These are phyloP conservation scores for Diplosphaera chodatii DNA, from an alignment of 139 green algal genomes.

Conservation along the genomic window DNA sequence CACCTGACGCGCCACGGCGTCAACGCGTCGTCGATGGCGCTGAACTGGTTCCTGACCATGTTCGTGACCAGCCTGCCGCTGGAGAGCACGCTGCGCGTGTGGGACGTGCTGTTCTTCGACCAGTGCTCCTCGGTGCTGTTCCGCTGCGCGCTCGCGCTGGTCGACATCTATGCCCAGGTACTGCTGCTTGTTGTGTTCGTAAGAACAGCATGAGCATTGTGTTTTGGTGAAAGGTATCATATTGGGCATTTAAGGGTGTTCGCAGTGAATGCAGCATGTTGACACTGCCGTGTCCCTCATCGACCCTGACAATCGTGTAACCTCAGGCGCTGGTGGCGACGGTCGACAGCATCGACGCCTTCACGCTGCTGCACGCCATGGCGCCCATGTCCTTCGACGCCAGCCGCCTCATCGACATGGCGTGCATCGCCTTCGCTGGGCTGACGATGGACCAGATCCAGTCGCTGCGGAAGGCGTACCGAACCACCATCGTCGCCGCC, in stretches of 20 bases:
- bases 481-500: constrained; percentile 11
- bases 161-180: constrained; percentile 65
- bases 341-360: constrained; percentile 37
- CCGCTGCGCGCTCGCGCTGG: constrained; percentile 56
- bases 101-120: constrained; percentile 80
- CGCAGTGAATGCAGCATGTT: no score
- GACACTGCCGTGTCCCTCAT: no score
- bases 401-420: constrained; percentile 43
- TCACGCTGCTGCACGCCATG: constrained; percentile 51
- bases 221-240: no score
- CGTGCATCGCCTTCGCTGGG: constrained; percentile 31
- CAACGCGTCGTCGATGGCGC: constrained; percentile 45
- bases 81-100: constrained; percentile 76
- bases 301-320: not conserved
- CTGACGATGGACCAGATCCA: constrained; percentile 28
- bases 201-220: no score
- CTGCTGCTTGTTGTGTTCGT: no score
- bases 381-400: constrained; percentile 56
- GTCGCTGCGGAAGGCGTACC: constrained; percentile 30
- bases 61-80: constrained; percentile 87
- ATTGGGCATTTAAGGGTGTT: no score
- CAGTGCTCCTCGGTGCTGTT: constrained; percentile 63
- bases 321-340: constrained; percentile 48
- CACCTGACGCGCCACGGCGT: constrained; percentile 56
- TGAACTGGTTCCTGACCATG: constrained; percentile 77